phyloP scores from a whole-genome alignment of 441 rosid species.

The Dalechampia spathulata region DNA sequence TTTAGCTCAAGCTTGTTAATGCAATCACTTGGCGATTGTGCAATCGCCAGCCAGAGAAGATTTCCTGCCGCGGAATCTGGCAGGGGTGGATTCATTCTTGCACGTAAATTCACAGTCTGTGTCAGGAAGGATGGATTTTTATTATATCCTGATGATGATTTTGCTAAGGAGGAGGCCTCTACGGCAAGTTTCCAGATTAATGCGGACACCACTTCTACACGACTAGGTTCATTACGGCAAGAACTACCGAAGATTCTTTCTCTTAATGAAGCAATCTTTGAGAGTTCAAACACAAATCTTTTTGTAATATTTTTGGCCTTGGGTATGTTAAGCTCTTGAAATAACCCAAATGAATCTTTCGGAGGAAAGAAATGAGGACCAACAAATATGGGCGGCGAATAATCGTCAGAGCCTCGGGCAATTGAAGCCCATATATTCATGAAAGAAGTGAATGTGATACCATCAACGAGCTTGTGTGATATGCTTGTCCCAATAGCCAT shows the following conservation, averaged over 20 bases:
- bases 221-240: neutral
- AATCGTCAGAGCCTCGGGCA: neutral
- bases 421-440: slow-evolving; percentile 9
- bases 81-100: slow-evolving; percentile 4
- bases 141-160: neutral
- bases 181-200: slow-evolving; percentile 7
- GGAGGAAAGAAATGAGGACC: slow-evolving; percentile 6
- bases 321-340: slow-evolving; percentile 8
- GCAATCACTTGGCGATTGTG: neutral
- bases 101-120: slow-evolving; percentile 13
- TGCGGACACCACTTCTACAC: slow-evolving; percentile 8
- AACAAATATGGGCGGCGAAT: neutral
- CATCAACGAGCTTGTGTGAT: slow-evolving; percentile 10
- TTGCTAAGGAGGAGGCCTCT: neutral
- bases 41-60: slow-evolving; percentile 9
- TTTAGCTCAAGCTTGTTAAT: neutral
- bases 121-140: neutral
- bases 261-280: slow-evolving; percentile 2
- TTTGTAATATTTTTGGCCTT: slow-evolving; percentile 1
- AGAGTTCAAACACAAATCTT: slow-evolving; percentile 11
- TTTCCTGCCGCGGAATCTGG: slow-evolving; percentile 1
- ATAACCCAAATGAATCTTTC: neutral
- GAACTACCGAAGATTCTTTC: slow-evolving; percentile 1
- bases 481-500: slow-evolving; percentile 7
- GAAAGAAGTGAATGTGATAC: slow-evolving; percentile 7